Base-by-base conservation (phyloP, 2,329 filamentous ascomycete genomes). In the Metarhizium album region DNA sequence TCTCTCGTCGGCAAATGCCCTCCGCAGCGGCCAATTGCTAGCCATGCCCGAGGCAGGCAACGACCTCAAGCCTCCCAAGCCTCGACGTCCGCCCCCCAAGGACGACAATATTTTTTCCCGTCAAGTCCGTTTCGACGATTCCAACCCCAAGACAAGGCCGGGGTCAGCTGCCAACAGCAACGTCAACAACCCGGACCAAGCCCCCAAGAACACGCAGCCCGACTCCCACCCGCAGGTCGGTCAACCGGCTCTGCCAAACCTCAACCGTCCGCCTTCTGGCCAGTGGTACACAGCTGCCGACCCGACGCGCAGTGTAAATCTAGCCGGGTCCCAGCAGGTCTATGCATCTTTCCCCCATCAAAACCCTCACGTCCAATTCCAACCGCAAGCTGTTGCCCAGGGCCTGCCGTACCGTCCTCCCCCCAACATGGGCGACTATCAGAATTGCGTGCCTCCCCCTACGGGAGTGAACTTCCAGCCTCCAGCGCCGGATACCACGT, bases 401-500 rank as follows among this genome's bases (percentile, higher is more conserved):
- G 58, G 54, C 22, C 20, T 14, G 40, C 6, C 40, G 3, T 23
- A 24, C 16, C 8, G 13, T 9, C 9, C 40, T 43, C 52, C 22
- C 24, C 52, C 55, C 52, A 54, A 57, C 54, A 70, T 68, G 68
- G 67, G 64, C 49, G 66, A 68, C 52, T 75, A 76, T 57, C 65
- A 66, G 54, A 71, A 71, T 56, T 55, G 65, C n/a, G 60, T 57
- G n/a, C 73, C 69, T 55, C 67, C 70, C 42, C 62, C 66, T 29
- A 60, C 59, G 46, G 74, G 74, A 49, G 61, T 75, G 47, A 73
- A 78, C 61, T 82, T 76, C 58, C 75, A 82, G 59, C 80, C 79
- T 1, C 78, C 75, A 27, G 76, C 79, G 16, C 76, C 78, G 3
- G 76, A 80, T 56, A 80, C 78, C 16, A 75, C 74, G 42, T 70